These are phyloP conservation scores for Parathielavia appendiculata DNA, from an alignment of 495 filamentous ascomycete species.

Conservation along the genomic window DNA sequence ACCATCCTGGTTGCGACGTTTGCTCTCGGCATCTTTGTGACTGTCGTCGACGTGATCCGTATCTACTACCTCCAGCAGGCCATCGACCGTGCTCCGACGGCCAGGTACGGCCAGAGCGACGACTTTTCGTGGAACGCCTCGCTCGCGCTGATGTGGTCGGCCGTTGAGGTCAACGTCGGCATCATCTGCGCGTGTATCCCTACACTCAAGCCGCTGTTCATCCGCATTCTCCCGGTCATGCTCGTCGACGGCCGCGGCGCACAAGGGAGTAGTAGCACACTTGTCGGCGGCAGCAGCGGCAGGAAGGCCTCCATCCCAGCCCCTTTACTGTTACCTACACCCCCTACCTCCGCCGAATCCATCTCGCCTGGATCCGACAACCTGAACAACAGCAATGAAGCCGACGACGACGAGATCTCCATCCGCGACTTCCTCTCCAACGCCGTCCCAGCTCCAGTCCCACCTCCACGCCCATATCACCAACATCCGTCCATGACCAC, in stretches of 20 bases:
- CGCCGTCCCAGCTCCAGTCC: background rate
- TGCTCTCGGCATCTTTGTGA: conserved; percentile 75
- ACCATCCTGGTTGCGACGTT: conserved; percentile 78
- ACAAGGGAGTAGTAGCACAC: conserved; percentile 23
- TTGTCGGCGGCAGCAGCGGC: background rate
- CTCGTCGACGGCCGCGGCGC: conserved; percentile 47
- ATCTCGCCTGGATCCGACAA: background rate
- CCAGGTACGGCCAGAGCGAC: conserved; percentile 34
- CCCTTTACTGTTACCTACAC: background rate
- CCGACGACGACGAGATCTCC: conserved; percentile 19
- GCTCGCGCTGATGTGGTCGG: conserved; percentile 86
- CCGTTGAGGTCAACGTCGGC: conserved; percentile 82
- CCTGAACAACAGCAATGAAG: background rate
- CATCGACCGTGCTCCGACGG: conserved; percentile 30
- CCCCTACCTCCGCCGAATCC: background rate
- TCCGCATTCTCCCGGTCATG: conserved; percentile 67
- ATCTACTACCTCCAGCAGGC: conserved; percentile 86
- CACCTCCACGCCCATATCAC: background rate
- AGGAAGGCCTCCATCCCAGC: background rate
- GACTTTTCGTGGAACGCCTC: conserved; percentile 67
- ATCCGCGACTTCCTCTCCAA: conserved; percentile 24
- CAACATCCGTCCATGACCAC: background rate
- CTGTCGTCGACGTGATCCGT: conserved; percentile 80
- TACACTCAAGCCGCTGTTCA: conserved; percentile 78
- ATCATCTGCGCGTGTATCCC: conserved; percentile 86